Base-by-base conservation (phyloP, 805 yeast genomes). In the Cyberlindnera xylosilytica region DNA sequence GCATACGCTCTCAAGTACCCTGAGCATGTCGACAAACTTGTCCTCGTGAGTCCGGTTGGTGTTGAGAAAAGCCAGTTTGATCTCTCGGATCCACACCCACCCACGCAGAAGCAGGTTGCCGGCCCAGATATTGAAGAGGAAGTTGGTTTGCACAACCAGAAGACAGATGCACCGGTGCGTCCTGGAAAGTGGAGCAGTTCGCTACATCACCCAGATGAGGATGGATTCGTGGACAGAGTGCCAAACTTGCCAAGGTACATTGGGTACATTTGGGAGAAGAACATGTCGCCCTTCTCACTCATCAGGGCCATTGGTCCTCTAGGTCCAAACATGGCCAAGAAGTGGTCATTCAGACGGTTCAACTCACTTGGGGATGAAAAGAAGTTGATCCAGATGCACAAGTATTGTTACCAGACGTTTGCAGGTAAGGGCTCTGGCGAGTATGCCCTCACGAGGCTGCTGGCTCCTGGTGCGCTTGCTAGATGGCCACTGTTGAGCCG, bases 11-110 rank as follows among this genome's bases (percentile, higher is more conserved):
- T 79, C 38, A 75, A 65, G 47, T 71, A 78, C 50, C 84, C 87
- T 0, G 57, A 69, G 1, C 64, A 70, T 19, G 68, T 83, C 6
- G 60, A 66, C 9, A 71, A 74, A 46, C 61, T 83, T 52, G 66
- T 83, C 2, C 66, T 83, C 20, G 71, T 81, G 10, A 76, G 84
- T 39, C 90, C 90, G 0, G 89, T 84, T 7, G 90, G 90, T 1
- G 77, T 83, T 11, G 90, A 83, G 52, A 66, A 82, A 36, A 76
- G 78, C 39, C 74, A 49, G 4, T 62, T 51, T 46, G 65, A 62
- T 36, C 35, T 60, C 6, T 36, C 53, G 12, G 11, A 33, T 2
- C 20, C 42, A 7, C 31, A 43, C 16, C 33, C 36, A 19, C 31
- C 39, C 6, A 31, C 36, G 15, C 4, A 6, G 18, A 10, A 30